Evolutionary conservation across 306 rosid genomes (phyloP), one percentile per base, ranked within the genome.

Genomic region (Rosa persica): DNA sequence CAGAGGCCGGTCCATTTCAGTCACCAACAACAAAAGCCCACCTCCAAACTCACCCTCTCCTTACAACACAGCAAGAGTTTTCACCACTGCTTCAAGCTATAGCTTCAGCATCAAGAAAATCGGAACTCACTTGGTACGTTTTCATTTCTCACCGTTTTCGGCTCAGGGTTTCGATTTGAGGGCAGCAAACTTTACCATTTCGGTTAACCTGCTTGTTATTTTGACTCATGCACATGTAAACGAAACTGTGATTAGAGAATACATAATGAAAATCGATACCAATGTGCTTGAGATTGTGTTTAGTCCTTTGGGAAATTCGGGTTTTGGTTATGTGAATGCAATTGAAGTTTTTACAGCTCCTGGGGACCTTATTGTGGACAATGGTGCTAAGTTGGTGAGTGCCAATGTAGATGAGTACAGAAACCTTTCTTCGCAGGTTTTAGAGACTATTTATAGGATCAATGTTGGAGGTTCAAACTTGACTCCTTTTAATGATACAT

Each of bases 401-500:
- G 76, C 80, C 67, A 65, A 78, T 85, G 91, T 91, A 27, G 72
- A 52, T 80, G 79, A 85, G 79, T 88, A 83, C 70, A 83, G 73
- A 76, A 88, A 91, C 48, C 88, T 93, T 72, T 87, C 93, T 34
- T 84, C 88, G 1, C 85, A 85, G 44, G 82, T 93, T 84, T 81
- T 93, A 46, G 98, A 93, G 88, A 90, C 97, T 78, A 65, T 90
- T 54, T 83, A 86, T 80, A 90, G 98, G 87, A 81, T 93, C 74
- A 93, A 93, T 78, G 96, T 93, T 76, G 98, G 98, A 76, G 98
- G 98, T 42, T 54, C 78, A 20, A 82, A 81, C 70, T 60, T 96
- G 81, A 96, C 97, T 20, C 98, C 99, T 74, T 90, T 91, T 40
- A 96, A 96, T 79, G 99, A 96, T 70, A 96, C 93, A 70, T 83